phyloP scores from a whole-genome alignment of 257 asterid genomes.

The Salvia miltiorrhiza region DNA sequence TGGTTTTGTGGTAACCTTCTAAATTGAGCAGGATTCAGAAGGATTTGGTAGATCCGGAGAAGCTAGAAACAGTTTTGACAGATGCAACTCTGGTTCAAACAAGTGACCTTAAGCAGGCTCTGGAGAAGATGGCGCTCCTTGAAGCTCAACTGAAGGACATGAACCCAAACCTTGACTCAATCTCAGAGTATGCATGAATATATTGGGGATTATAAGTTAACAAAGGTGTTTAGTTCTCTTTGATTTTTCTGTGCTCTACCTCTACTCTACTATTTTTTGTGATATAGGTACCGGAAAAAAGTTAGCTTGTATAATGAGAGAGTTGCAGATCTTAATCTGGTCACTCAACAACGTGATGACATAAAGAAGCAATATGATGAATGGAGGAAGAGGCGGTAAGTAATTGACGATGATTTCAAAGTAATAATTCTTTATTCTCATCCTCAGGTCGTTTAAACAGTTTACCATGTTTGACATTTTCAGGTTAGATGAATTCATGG shows the following conservation, averaged over 20 bases:
- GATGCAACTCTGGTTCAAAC: slow-evolving; percentile 58
- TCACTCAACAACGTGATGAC: slow-evolving; percentile 87
- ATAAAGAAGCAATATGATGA: slow-evolving; percentile 86
- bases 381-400: slow-evolving; percentile 83
- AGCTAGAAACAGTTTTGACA: slow-evolving; percentile 60
- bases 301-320: slow-evolving; percentile 76
- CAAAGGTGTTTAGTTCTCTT: not conserved
- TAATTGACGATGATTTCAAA: not conserved
- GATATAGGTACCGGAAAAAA: slow-evolving; percentile 69
- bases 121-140: slow-evolving; percentile 83
- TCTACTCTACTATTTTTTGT: not conserved
- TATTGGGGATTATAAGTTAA: not conserved
- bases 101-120: slow-evolving; percentile 65
- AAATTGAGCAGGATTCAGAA: slow-evolving; percentile 65
- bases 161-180: slow-evolving; percentile 96
- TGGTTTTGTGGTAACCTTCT: not conserved
- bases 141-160: slow-evolving; percentile 93
- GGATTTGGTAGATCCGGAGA: slow-evolving; percentile 85
- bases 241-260: slow-evolving; percentile 7
- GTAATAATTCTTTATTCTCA: not conserved
- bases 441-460: not conserved
- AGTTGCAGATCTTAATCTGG: slow-evolving; percentile 76
- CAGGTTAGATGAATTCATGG: slow-evolving; percentile 98
- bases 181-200: slow-evolving; percentile 65
- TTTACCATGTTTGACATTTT: slow-evolving; percentile 15